Conservation (phyloP, 345 rosid species). For the Gynandropsis gynandra region DNA sequence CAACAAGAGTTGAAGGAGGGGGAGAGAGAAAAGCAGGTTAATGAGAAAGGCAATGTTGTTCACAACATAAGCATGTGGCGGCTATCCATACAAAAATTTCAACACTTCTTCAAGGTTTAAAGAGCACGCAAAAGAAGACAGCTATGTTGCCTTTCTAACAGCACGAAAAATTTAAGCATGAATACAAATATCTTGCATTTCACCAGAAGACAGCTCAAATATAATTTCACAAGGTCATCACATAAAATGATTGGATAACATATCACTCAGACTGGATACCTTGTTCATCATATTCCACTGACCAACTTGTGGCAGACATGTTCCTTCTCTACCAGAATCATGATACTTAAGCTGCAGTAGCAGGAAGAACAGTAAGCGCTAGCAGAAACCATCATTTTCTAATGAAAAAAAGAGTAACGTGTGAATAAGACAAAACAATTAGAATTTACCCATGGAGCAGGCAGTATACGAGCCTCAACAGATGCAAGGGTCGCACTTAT, state of each 20-base stretch:
- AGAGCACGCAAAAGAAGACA: no score
- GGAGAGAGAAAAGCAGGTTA: no score
- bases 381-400: not conserved
- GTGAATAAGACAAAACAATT: not conserved
- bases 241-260: not conserved
- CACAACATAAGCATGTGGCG: no score
- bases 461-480: constrained; percentile 94
- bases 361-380: not conserved
- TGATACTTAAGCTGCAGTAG: constrained; percentile 82
- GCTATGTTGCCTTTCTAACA: no score
- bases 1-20: no score
- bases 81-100: no score
- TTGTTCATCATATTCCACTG: constrained; percentile 99
- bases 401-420: not conserved
- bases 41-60: no score
- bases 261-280: constrained; percentile 32
- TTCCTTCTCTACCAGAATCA: constrained; percentile 80
- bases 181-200: not conserved
- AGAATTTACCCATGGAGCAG: constrained; percentile 75
- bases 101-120: no score
- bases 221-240: not conserved
- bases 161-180: not conserved
- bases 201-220: not conserved
- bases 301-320: constrained; percentile 88
- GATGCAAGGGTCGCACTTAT: constrained; percentile 81